Evolutionary conservation across 345 rosid genomes (phyloP).

Genomic region (Psidium guajava): DNA sequence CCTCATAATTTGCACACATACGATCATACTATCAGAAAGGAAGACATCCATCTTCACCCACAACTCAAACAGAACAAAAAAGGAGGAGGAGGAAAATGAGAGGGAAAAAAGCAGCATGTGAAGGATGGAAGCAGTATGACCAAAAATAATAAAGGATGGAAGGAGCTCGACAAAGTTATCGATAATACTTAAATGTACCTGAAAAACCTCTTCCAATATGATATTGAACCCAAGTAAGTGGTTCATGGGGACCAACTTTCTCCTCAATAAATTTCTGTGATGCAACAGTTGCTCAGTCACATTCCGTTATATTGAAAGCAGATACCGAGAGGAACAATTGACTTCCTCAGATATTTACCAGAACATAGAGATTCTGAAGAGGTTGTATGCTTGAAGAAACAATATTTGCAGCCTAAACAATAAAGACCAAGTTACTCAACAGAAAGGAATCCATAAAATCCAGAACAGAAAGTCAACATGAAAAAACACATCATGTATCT

Average conservation of each 20-base stretch:
- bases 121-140: not conserved
- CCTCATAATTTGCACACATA: not conserved
- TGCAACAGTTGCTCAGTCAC: not conserved
- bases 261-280: slow-evolving; percentile 46
- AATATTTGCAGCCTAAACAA: slow-evolving; percentile 53
- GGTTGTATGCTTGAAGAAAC: slow-evolving; percentile 83
- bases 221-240: slow-evolving; percentile 30
- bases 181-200: slow-evolving; percentile 17
- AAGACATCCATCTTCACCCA: not conserved
- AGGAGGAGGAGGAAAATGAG: not conserved
- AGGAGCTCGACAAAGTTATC: not conserved
- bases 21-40: not conserved
- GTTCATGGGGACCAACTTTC: slow-evolving; percentile 39
- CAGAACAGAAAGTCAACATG: not conserved
- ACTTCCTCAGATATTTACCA: slow-evolving; percentile 26
- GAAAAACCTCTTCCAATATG: slow-evolving; percentile 64
- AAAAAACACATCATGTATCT: not conserved
- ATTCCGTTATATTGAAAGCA: not conserved
- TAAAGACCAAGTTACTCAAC: not conserved
- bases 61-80: not conserved
- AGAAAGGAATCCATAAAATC: not conserved
- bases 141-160: not conserved
- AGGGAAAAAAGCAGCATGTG: not conserved
- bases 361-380: slow-evolving; percentile 48
- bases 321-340: not conserved